Conservation (phyloP, 306 rosid genomes). For the Acacia confusa region DNA sequence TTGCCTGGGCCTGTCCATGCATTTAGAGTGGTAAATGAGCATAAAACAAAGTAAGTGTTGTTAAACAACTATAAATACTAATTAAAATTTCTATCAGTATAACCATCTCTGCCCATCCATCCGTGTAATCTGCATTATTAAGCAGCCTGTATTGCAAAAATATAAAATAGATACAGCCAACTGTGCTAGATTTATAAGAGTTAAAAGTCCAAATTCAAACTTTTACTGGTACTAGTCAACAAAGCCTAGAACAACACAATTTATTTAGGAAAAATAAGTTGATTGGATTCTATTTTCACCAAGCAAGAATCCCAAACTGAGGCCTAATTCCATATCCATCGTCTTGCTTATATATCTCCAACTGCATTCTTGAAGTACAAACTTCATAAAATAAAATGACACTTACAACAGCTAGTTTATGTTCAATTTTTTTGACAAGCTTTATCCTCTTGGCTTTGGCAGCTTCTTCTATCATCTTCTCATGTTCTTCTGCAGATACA, state of each 20-base stretch:
- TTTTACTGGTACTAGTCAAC: not conserved
- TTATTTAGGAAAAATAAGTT: conserved; percentile 4
- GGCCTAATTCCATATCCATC: conserved; percentile 13
- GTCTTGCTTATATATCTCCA: conserved; percentile 14
- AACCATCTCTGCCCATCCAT: not conserved
- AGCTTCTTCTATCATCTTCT: conserved; percentile 77
- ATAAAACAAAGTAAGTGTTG: conserved; percentile 15
- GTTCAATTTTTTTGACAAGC: conserved; percentile 64
- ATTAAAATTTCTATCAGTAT: not conserved
- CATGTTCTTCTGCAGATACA: conserved; percentile 69
- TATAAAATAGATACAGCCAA: conserved; percentile 1
- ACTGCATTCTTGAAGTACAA: conserved; percentile 16
- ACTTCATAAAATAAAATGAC: conserved; percentile 27
- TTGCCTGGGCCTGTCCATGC: conserved; percentile 69
- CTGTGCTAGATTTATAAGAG: not conserved
- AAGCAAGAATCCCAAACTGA: conserved; percentile 20
- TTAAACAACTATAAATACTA: not conserved
- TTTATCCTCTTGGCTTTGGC: conserved; percentile 54
- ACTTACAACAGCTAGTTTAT: conserved; percentile 77
- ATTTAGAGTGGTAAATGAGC: conserved; percentile 27
- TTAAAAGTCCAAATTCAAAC: conserved; percentile 13
- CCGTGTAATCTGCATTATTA: not conserved
- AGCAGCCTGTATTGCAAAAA: not conserved
- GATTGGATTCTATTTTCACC: conserved; percentile 13
- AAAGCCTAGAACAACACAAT: not conserved